Evolutionary conservation across 352 stramenopile species (phyloP).

Genomic region (Phytopythium cucurbitacearum): DNA sequence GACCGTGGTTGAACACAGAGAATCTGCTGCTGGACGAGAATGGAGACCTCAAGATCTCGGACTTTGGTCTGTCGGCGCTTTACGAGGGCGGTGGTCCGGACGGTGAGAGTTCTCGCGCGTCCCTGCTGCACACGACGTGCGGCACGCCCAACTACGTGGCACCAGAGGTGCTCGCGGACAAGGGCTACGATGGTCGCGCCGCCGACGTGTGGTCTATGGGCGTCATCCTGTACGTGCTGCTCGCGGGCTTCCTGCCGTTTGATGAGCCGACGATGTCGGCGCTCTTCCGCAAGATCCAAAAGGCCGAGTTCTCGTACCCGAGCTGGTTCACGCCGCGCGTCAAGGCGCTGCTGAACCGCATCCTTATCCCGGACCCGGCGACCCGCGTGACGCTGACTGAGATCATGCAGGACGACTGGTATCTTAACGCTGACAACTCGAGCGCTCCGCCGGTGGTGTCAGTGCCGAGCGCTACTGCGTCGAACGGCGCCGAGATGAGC

Average conservation of each 20-base stretch:
- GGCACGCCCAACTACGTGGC: constrained; percentile 97
- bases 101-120: constrained; percentile 82
- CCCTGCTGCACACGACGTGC: constrained; percentile 94
- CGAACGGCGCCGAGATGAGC: constrained; percentile 31
- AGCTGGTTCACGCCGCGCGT: constrained; percentile 89
- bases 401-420: constrained; percentile 92
- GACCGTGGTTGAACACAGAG: constrained; percentile 35
- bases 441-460: constrained; percentile 15
- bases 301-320: constrained; percentile 94
- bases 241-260: constrained; percentile 92
- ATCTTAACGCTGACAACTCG: constrained; percentile 44
- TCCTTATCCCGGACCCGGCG: constrained; percentile 91
- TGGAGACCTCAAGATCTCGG: constrained; percentile 98
- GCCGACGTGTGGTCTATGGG: constrained; percentile 97
- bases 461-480: constrained; percentile 7
- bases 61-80: constrained; percentile 97
- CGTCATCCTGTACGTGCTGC: constrained; percentile 97
- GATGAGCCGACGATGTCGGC: constrained; percentile 94
- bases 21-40: constrained; percentile 96
- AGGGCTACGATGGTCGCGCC: constrained; percentile 91
- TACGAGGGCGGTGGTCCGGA: constrained; percentile 83
- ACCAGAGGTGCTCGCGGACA: constrained; percentile 91
- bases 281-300: constrained; percentile 97
- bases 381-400: constrained; percentile 83
- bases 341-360: constrained; percentile 88